A percentile compares a stretch with the other conserved stretches of the same genome.
Conservation (phyloP, 805 yeast species). For the Pichia paraexigua region DNA sequence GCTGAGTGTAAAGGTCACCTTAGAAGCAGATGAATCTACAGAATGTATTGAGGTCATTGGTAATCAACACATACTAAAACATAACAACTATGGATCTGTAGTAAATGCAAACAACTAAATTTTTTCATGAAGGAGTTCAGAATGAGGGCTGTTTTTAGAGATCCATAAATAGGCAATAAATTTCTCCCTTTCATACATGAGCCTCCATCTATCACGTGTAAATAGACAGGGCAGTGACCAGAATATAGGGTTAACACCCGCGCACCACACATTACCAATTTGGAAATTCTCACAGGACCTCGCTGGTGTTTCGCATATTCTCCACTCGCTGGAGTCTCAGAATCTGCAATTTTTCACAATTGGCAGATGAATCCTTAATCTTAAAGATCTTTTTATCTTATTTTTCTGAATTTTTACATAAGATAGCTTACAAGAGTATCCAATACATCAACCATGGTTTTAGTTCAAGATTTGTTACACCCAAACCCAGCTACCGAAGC, state of each 20-base stretch:
- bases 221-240: slow-evolving; percentile 3
- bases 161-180: no score
- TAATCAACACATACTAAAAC: background rate
- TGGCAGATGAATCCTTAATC: background rate
- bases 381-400: background rate
- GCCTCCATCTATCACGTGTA: slow-evolving; percentile 5
- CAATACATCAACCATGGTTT: slow-evolving; percentile 47
- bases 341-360: background rate
- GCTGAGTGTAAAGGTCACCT: background rate
- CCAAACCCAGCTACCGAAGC: slow-evolving; percentile 97
- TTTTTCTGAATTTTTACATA: background rate
- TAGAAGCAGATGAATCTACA: background rate
- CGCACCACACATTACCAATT: background rate
- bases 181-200: background rate
- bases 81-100: background rate
- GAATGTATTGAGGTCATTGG: background rate
- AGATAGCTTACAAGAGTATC: slow-evolving; percentile 5
- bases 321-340: background rate
- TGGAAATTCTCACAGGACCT: background rate
- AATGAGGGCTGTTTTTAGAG: background rate
- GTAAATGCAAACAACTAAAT: no score
- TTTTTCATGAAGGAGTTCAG: background rate
- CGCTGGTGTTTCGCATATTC: background rate
- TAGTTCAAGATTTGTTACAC: slow-evolving; percentile 98
- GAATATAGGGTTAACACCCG: background rate